Evolutionary conservation across 208 protist species (phyloP).

Genomic region (Crithidia expoeki): DNA sequence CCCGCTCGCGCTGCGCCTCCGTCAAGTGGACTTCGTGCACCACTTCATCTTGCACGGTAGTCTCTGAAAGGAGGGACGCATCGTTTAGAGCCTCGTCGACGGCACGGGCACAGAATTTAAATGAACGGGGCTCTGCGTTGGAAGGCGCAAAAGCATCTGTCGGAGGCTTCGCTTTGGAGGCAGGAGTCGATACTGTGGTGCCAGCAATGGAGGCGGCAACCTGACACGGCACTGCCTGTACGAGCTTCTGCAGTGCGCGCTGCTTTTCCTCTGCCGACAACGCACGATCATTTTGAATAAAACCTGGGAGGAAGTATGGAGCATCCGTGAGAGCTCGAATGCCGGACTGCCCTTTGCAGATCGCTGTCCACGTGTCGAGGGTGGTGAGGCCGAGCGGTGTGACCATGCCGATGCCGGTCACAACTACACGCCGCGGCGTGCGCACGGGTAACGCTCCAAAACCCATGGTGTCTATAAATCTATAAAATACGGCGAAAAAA

Average conservation of each 20-base stretch:
- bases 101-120: constrained; percentile 50
- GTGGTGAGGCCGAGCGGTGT: constrained; percentile 91
- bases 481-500: neutral
- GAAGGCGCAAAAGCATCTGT: constrained; percentile 52
- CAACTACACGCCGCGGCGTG: constrained; percentile 89
- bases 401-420: constrained; percentile 95
- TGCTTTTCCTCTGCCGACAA: constrained; percentile 34
- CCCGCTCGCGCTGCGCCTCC: constrained; percentile 26
- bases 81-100: constrained; percentile 74
- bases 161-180: neutral
- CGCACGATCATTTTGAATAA: constrained; percentile 50
- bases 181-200: neutral
- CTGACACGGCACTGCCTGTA: constrained; percentile 67
- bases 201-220: constrained; percentile 61
- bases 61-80: constrained; percentile 40
- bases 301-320: constrained; percentile 67
- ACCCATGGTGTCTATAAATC: constrained; percentile 6
- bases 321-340: constrained; percentile 44
- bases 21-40: neutral
- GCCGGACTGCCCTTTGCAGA: constrained; percentile 72
- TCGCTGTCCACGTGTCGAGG: constrained; percentile 67
- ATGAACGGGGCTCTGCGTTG: constrained; percentile 56
- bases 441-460: constrained; percentile 44
- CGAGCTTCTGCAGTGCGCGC: constrained; percentile 33
- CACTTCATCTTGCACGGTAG: neutral